Evolutionary conservation across 495 filamentous ascomycete species (phyloP), one percentile per base, ranked within the genome.

Genomic region (Hypoxylon cercidicola): DNA sequence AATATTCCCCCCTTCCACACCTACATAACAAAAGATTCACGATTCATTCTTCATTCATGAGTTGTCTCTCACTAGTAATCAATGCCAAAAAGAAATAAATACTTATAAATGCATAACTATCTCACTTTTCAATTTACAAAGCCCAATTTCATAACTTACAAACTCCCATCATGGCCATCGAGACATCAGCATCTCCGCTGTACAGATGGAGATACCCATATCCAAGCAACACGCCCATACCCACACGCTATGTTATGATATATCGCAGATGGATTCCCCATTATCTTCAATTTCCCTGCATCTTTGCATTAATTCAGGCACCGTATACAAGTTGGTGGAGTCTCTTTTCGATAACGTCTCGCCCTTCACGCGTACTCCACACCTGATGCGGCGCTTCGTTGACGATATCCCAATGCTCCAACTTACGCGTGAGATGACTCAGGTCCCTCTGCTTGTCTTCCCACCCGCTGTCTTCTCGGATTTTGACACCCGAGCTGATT

Each of bases 341-440:
- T 55, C 89, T 83, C 73, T 88, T 87, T 74, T 92, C 89, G 72
- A 98, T 86, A 2, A 88, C 69, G 53, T 81, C 73, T 37, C 90
- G 77, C 0, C 95, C 94, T 61, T 90, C 78, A 1, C 78, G 68
- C 5, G 86, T 88, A 62, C 73, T 76, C 94, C 94, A 99, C 0
- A 97, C 88, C 64, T 91, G 84, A 76, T 96, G 90, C n/a, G 92
- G 91, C 9, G 94, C 92, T 54, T 88, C 81, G 45, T 88, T 82
- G 0, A 97, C 92, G 50, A 96, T 84, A 75, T 97, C 93, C 93
- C 93, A 99, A 15, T 85, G 81, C 30, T 91, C 63, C 34, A 97
- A 74, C 12, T 90, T 92, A 12, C 85, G 79, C 1, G 93, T 97
- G 28, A 97, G 77, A 32, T 81, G 81, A n/a, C 86, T 92, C 52